phyloP scores from a whole-genome alignment of 768 basidiomycete species.

The Lentinula lateritia region DNA sequence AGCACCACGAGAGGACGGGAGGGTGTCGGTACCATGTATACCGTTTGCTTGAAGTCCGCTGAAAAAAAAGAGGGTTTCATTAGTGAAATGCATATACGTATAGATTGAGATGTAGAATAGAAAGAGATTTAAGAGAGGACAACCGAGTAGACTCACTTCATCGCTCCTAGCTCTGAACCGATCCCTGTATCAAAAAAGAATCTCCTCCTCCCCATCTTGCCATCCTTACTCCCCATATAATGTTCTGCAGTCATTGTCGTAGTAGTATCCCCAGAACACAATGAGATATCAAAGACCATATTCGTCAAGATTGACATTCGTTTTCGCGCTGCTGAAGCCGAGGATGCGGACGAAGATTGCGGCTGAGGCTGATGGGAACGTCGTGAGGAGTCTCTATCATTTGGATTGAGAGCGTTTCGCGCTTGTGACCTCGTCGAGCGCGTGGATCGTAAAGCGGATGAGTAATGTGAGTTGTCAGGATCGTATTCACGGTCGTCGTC shows the following conservation, averaged over 20 bases:
- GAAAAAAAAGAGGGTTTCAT: background rate
- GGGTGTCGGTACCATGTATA: background rate
- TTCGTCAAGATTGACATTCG: background rate
- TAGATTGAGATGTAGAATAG: no score
- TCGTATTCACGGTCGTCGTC: background rate
- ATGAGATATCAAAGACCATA: background rate
- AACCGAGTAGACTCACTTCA: background rate
- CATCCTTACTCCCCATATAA: background rate
- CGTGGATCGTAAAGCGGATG: background rate
- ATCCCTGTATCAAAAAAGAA: background rate
- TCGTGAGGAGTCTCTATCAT: background rate
- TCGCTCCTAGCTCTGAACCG: background rate
- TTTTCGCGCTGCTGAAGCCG: background rate
- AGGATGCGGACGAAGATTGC: background rate
- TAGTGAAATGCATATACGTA: no score
- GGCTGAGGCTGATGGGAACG: background rate
- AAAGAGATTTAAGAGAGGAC: no score
- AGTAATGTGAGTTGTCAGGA: background rate
- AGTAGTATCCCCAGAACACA: background rate
- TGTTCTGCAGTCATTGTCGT: background rate
- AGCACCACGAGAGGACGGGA: background rate
- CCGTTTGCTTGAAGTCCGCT: background rate
- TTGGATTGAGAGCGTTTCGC: background rate
- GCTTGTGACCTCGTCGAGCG: background rate
- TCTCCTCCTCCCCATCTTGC: background rate